Evolutionary conservation across 139 green algal genomes (phyloP).

Genomic region (Picochlorum sp.): DNA sequence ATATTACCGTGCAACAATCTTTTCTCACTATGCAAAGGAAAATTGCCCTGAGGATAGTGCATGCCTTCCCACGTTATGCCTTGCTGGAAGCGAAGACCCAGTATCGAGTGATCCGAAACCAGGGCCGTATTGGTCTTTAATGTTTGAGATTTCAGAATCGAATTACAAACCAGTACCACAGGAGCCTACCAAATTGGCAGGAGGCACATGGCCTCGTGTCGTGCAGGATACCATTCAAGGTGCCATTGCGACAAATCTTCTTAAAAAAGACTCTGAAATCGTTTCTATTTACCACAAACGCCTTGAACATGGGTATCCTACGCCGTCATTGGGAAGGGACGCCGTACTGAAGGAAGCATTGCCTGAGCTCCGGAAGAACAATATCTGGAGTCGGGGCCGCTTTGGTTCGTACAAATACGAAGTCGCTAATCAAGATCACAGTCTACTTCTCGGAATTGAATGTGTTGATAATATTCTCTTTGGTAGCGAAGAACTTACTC

Average conservation of each 20-base stretch:
- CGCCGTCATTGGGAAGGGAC: slow-evolving; percentile 63
- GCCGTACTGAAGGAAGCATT: slow-evolving; percentile 69
- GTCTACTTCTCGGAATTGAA: slow-evolving; percentile 84
- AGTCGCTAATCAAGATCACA: slow-evolving; percentile 86
- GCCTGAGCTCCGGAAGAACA: slow-evolving; percentile 62
- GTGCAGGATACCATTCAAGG: slow-evolving; percentile 66
- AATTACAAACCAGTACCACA: slow-evolving; percentile 65
- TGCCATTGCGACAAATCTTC: slow-evolving; percentile 64
- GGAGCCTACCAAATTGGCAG: slow-evolving; percentile 29
- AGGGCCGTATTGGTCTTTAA: slow-evolving; percentile 81
- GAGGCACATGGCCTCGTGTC: slow-evolving; percentile 44
- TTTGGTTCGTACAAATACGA: slow-evolving; percentile 92
- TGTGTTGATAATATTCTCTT: slow-evolving; percentile 78
- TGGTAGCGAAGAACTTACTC: slow-evolving; percentile 71
- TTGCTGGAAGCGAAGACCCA: slow-evolving; percentile 35
- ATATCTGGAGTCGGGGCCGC: slow-evolving; percentile 74
- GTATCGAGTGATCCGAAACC: not conserved
- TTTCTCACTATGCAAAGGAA: slow-evolving; percentile 76
- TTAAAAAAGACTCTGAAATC: slow-evolving; percentile 46
- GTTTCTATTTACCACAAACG: slow-evolving; percentile 76
- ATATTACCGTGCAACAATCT: slow-evolving; percentile 84
- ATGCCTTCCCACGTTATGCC: slow-evolving; percentile 63
- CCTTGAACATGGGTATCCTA: slow-evolving; percentile 83
- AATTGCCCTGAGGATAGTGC: slow-evolving; percentile 56
- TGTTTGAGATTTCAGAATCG: slow-evolving; percentile 75